phyloP scores from a whole-genome alignment of 352 stramenopile genomes.

The Phytophthora foliorum region DNA sequence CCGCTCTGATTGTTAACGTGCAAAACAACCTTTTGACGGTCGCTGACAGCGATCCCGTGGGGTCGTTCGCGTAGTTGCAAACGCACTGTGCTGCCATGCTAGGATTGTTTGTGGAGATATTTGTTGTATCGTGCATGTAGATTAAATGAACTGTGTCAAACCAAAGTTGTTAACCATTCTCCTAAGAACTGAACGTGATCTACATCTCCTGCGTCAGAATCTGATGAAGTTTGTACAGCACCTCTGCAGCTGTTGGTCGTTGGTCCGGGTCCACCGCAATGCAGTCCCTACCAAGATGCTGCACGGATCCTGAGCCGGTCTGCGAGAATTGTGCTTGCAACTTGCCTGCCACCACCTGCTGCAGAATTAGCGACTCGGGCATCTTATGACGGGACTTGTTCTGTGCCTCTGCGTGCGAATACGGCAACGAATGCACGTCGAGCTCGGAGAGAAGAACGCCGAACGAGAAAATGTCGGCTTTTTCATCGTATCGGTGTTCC shows the following conservation, averaged over 20 bases:
- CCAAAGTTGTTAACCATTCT: background rate
- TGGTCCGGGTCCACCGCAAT: conserved; percentile 23
- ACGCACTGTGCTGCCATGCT: no score
- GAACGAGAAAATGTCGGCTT: conserved; percentile 81
- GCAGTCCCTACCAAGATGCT: conserved; percentile 17
- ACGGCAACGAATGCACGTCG: conserved; percentile 25
- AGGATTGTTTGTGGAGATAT: conserved; percentile 2
- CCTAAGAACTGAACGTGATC: no score
- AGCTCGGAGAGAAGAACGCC: conserved; percentile 65
- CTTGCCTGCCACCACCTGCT: conserved; percentile 21
- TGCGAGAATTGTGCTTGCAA: conserved; percentile 29
- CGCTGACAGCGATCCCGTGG: background rate
- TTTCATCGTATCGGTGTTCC: conserved; percentile 54
- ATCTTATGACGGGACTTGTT: conserved; percentile 21
- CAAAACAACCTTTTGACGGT: conserved; percentile 46
- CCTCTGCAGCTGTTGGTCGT: conserved; percentile 28
- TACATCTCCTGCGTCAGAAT: conserved; percentile 28
- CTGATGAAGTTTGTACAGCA: conserved; percentile 46
- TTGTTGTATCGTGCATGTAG: conserved; percentile 4
- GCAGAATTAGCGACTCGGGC: conserved; percentile 28
- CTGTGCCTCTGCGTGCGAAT: conserved; percentile 14
- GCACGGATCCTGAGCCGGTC: conserved; percentile 3
- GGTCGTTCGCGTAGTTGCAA: conserved; percentile 11
- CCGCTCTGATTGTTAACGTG: conserved; percentile 40
- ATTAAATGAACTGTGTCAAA: conserved; percentile 1